phyloP scores from a whole-genome alignment of 345 rosid genomes.

The Sisymbrium altissimum region DNA sequence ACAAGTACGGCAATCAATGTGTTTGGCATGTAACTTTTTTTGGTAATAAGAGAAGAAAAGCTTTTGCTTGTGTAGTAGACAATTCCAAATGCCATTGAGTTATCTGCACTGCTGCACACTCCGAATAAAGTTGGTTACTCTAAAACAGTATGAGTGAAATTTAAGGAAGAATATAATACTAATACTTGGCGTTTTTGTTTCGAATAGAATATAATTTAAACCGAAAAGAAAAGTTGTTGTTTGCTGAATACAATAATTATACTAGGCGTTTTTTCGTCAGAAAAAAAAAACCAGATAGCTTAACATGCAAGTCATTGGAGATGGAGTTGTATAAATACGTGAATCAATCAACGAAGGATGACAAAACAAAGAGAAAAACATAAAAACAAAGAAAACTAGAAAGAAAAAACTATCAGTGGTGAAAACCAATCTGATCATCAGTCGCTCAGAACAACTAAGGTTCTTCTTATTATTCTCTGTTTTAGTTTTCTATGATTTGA shows the following conservation, averaged over 20 bases:
- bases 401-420: neutral
- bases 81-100: neutral
- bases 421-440: neutral
- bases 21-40: neutral
- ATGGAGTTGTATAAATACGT: slow-evolving; percentile 20
- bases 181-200: slow-evolving; percentile 21
- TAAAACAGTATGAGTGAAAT: neutral
- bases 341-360: neutral
- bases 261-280: no score
- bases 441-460: neutral
- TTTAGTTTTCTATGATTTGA: neutral
- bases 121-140: neutral
- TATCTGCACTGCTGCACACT: neutral
- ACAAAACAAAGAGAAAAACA: neutral
- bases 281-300: neutral
- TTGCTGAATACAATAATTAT: neutral
- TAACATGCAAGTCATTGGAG: neutral
- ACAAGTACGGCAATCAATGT: slow-evolving; percentile 2
- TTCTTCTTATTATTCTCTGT: neutral
- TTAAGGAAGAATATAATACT: neutral
- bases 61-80: slow-evolving; percentile 15
- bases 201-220: neutral
- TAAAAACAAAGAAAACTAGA: neutral
- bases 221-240: neutral
- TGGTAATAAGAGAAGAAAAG: neutral